Base-by-base conservation (phyloP, 768 basidiomycete species). In the Cytidiella melzeri region DNA sequence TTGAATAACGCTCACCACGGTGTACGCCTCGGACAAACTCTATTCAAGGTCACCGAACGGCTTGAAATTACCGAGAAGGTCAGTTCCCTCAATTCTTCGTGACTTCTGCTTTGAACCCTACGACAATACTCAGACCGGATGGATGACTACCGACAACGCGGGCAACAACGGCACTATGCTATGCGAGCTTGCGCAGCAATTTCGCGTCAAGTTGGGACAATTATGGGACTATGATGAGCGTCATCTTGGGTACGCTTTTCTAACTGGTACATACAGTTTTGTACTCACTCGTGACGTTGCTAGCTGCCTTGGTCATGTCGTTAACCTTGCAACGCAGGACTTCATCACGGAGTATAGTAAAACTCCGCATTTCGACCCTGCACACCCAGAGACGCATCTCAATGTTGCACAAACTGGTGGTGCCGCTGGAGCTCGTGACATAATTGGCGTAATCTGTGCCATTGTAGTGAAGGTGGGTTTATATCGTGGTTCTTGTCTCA, bases 1-100 rank as follows among this genome's bases (percentile, higher is more conserved):
- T 20, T 74, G n/a, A 69, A 69, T 49, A 58, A 56, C n/a, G 60
- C 71, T 9, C 72, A 74, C 51, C 62, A 60, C 40, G 69, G 71
- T 0, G 19, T 15, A 1, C 62, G 61, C 1, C 62, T 72, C 0
- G 68, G 71, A 0, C 66, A 67, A 26, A 69, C 67, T 1, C 54
- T 76, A 0, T 75, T 61, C 57, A 66, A 66, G 49, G 57, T 74
- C 26, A 48, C 57, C 1, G 11, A 56, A 2, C 56, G 58, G 1
- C 28, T 71, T 20, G 57, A 56, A 0, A 63, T 72, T 40, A 47
- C 48, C 15, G 57, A 69, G 25, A 62, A 64, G 59, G 69, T 72
- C 52, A 1, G 53, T 41, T 6, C 24, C 7, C 9, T 13, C 18
- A 36, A 21, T n/a, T 9, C 24, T 36, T 9, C 11, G 23, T 15